A percentile compares a stretch with the other conserved stretches of the same genome.
Conservation (phyloP, 352 stramenopile genomes). For the Phytophthora sansomeana region DNA sequence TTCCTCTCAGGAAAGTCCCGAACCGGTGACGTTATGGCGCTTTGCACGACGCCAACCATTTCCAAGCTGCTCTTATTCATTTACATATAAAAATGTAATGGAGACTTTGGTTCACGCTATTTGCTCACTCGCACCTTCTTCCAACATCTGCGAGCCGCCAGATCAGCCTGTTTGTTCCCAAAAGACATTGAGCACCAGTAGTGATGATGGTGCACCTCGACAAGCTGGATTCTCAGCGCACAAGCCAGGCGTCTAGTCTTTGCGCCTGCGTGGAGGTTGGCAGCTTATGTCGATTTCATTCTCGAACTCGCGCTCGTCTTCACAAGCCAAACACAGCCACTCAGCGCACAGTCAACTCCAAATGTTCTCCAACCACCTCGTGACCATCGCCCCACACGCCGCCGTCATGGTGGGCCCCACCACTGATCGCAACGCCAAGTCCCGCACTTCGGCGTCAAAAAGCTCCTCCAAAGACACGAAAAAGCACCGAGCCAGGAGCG, state of each 20-base stretch:
- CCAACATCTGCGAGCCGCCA: neutral
- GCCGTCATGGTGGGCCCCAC: constrained; percentile 20
- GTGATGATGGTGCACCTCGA: neutral
- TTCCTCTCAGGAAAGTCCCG: neutral
- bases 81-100: too few relatives aligned
- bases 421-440: constrained; percentile 6
- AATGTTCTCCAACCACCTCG: constrained; percentile 46
- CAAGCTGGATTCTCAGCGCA: neutral
- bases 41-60: neutral
- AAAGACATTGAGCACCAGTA: neutral
- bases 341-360: neutral
- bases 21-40: neutral
- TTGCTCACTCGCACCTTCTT: too few relatives aligned
- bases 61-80: neutral
- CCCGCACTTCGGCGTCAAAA: constrained; percentile 14
- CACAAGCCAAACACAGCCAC: neutral
- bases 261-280: neutral
- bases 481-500: constrained; percentile 20
- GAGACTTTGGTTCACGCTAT: too few relatives aligned
- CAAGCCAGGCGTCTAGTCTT: constrained; percentile 2
- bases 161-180: neutral
- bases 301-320: constrained; percentile 19
- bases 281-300: constrained; percentile 25
- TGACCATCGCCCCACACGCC: constrained; percentile 39
- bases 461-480: neutral